Evolutionary conservation across 2,329 filamentous ascomycete species (phyloP), one percentile per base, ranked within the genome.

Genomic region (Blastomyces percursus): DNA sequence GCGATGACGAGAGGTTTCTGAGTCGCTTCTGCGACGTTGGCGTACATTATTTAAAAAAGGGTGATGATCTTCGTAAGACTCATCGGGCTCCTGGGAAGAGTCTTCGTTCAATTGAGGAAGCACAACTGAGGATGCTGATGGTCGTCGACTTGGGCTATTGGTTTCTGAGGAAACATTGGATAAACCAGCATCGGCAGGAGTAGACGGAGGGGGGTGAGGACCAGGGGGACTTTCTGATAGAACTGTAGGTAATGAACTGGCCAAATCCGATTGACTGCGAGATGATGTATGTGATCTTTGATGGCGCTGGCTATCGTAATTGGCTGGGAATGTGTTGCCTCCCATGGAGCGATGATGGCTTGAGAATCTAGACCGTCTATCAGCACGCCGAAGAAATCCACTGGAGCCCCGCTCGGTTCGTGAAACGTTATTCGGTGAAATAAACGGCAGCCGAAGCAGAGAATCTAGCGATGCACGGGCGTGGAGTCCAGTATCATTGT

Each of bases 151-250:
- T 19, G 78, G 79, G 16, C 78, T 79, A 19, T 80, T 81, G 58
- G 77, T 76, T 19, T 80, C 80, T 21, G 82, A 84, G 56, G 78
- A 82, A 64, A 79, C 79, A 24, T 78, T 78, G 64, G 80, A 84
- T 52, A 84, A 71, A 24, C 81, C 81, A 35, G 80, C 79, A 59
- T 84, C 85, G 16, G 84, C 84, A 24, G 85, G 84, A 1, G 84
- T 86, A 1, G 84, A 85, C 6, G 85, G 84, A 55, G 85, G 84
- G 55, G 85, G 84, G 63, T 82, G 76, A 56, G 84, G 82, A 21
- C 84, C 82, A 21, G 80, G 77, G 11, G 82, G 81, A 44, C 81
- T 81, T 66, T 84, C 83, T n/a, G 81, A 79, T 51, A 80, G 68
- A 4, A 77, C 75, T 40, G 78, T 78, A 67, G 73, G 72, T 65